These are phyloP conservation scores for Plantago coronopus DNA, from an alignment of 305 asterid genomes.

Conservation along the genomic window DNA sequence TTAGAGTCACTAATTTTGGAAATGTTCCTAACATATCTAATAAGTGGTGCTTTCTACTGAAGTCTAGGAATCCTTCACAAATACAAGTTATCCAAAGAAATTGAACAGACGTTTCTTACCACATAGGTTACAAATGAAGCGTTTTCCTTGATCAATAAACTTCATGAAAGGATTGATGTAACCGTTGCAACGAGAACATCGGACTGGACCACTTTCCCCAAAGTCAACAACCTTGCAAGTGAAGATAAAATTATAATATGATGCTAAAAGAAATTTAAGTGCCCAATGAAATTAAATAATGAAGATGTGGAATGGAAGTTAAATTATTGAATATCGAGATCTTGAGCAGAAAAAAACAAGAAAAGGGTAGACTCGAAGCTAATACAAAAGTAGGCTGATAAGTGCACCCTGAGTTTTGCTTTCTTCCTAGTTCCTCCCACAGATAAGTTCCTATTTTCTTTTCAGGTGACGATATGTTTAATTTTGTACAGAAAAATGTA, in stretches of 20 bases:
- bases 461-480: too few relatives aligned
- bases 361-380: not conserved
- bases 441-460: too few relatives aligned
- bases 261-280: slow-evolving; percentile 21
- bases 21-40: not conserved
- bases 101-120: slow-evolving; percentile 47
- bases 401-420: too few relatives aligned
- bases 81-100: not conserved
- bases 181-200: slow-evolving; percentile 98
- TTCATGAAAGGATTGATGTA: slow-evolving; percentile 95
- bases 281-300: slow-evolving; percentile 15
- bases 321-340: not conserved
- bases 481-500: too few relatives aligned
- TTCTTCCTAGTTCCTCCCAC: too few relatives aligned
- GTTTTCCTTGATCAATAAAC: slow-evolving; percentile 93
- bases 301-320: slow-evolving; percentile 12
- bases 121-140: slow-evolving; percentile 90
- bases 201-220: slow-evolving; percentile 97
- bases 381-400: too few relatives aligned
- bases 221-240: slow-evolving; percentile 81
- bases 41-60: not conserved
- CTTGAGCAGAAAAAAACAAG: not conserved
- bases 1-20: not conserved
- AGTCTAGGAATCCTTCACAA: not conserved
- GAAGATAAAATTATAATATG: not conserved